Evolutionary conservation across 2,329 filamentous ascomycete genomes (phyloP).

Genomic region (Pochonia chlamydosporia): DNA sequence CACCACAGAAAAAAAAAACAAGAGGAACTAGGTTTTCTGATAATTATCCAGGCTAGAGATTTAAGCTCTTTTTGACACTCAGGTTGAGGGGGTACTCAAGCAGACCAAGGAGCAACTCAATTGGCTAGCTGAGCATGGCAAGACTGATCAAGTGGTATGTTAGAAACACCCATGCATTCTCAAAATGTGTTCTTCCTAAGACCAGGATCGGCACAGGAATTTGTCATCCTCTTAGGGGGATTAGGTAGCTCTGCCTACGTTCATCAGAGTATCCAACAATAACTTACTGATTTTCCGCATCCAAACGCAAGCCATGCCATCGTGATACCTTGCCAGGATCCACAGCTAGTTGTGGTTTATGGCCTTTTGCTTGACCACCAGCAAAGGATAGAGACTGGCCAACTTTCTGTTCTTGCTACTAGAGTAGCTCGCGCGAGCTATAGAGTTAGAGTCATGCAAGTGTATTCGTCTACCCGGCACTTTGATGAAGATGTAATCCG

Average conservation of each 20-base stretch:
- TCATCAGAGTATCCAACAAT: constrained; percentile 33
- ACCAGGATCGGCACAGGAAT: constrained; percentile 21
- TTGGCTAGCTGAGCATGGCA: constrained; percentile 24
- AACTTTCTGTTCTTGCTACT: constrained; percentile 34
- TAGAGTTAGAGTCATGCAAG: constrained; percentile 31
- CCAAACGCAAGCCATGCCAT: constrained; percentile 28
- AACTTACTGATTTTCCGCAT: constrained; percentile 26
- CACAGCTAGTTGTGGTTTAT: constrained; percentile 49
- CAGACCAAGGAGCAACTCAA: constrained; percentile 34
- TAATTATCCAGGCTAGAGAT: constrained; percentile 30
- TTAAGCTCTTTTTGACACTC: constrained; percentile 36
- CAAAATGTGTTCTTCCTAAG: background rate
- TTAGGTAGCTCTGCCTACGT: constrained; percentile 41
- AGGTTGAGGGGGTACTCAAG: constrained; percentile 31
- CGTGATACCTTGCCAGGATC: constrained; percentile 41
- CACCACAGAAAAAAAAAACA: too few species aligned
- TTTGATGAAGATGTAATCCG: constrained; percentile 26
- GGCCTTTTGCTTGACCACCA: constrained; percentile 46
- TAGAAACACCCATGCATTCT: background rate
- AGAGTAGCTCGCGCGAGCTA: constrained; percentile 37
- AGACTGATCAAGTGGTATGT: constrained; percentile 29
- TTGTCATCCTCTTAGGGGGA: constrained; percentile 39
- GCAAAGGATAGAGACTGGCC: constrained; percentile 37
- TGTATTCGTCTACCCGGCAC: constrained; percentile 30
- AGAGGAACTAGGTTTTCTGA: too few species aligned